Evolutionary conservation across 805 yeast species (phyloP), one percentile per base, ranked within the genome.

Genomic region (Candida alai): DNA sequence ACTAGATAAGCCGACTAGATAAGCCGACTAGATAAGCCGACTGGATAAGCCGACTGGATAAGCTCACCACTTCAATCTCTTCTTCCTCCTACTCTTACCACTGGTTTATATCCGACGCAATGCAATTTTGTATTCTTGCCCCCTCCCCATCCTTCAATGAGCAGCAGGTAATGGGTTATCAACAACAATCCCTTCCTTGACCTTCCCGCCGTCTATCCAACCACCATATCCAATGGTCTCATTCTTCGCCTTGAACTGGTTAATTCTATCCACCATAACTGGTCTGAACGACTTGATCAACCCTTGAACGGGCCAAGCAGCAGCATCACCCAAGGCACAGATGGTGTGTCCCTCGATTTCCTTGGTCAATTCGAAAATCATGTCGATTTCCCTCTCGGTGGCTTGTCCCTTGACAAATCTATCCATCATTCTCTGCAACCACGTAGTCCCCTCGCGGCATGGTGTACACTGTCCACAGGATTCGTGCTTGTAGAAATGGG

Each of bases 391-490:
- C 46, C 76, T 76, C 52, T 74, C 80, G 41, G 74, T 71, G 30
- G 93, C 95, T 67, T 84, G 93, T 32, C 95, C 95, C 40, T 63
- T 62, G 42, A 68, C 75, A 58, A 86, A 75, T 55, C 95, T 75
- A 56, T 80, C 82, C 95, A 86, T 86, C 76, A 84, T 80, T 63
- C 77, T 82, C 40, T 73, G 68, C 49, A 86, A 68, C 83, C 90
- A 86, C 14, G 94, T 81, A 28, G 95, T 85, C 39, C 96, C 96
- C 65, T 86, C 95, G 59, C 96, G 78, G 66, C 95, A 86, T 39
- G 95, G 95, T 4, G 95, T 86, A 69, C 95, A 86, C 67, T 86
- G 95, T 40, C 95, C 95, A 67, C 95, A 86, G 6, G 93, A 82
- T 70, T 86, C 95, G 65, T 86, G 95, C 68, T 82, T 84, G 70